Conservation (phyloP, 1,284 basidiomycete species). For the Ceratobasidium sp. region DNA sequence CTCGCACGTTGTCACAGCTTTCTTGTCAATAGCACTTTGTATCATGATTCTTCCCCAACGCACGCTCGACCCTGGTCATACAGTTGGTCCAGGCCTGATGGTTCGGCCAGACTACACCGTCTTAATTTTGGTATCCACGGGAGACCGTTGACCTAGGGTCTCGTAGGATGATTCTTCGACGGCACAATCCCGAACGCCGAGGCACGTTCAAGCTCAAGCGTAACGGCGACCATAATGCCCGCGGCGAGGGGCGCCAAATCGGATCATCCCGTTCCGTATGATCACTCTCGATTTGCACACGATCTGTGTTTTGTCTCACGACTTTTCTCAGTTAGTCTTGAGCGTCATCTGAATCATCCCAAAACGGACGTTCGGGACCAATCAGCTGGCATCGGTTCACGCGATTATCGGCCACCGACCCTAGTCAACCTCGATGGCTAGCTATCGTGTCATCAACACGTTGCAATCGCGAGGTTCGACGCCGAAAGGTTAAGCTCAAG, state of each 20-base stretch:
- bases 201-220: background rate
- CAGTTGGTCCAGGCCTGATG: background rate
- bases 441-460: constrained; percentile 28
- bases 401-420: constrained; percentile 5
- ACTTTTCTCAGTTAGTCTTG: background rate
- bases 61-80: background rate
- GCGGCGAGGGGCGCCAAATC: background rate
- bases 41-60: constrained; percentile 2
- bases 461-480: constrained; percentile 21
- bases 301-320: constrained; percentile 12
- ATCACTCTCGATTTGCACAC: constrained; percentile 5
- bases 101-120: background rate
- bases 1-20: background rate
- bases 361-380: constrained; percentile 9
- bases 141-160: background rate
- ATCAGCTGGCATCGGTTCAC: background rate
- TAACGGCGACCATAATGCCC: background rate
- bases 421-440: constrained; percentile 2
- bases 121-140: background rate
- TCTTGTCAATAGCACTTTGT: constrained; percentile 2
- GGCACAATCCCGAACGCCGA: background rate
- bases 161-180: background rate
- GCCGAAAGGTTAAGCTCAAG: constrained; percentile 1
- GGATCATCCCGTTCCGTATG: background rate
- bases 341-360: background rate